These are phyloP conservation scores for Metschnikowia hibisci DNA, from an alignment of 805 yeast species.

Conservation along the genomic window DNA sequence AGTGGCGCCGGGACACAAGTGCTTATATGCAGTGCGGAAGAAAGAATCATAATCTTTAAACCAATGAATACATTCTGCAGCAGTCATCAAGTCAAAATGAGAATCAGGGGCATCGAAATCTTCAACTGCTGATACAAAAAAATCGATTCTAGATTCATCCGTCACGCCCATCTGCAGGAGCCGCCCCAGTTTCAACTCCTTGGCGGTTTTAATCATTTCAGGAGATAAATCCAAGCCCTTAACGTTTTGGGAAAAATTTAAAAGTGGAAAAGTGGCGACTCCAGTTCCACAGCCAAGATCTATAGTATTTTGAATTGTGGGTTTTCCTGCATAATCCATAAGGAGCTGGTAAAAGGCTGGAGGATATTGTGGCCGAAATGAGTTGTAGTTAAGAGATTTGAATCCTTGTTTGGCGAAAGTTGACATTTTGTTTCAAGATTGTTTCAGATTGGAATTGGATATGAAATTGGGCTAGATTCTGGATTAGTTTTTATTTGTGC, in stretches of 20 bases:
- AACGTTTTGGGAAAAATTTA: constrained; percentile 35
- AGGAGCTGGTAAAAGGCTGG: constrained; percentile 32
- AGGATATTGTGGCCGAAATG: constrained; percentile 43
- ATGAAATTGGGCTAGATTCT: no score
- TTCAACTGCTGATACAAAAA: constrained; percentile 33
- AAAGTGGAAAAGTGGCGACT: constrained; percentile 44
- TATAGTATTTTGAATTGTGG: constrained; percentile 24
- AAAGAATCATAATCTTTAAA: constrained; percentile 17
- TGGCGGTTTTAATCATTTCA: constrained; percentile 45
- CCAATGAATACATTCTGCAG: constrained; percentile 22
- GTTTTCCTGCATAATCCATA: constrained; percentile 22
- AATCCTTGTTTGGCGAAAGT: constrained; percentile 16
- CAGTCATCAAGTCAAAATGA: constrained; percentile 18
- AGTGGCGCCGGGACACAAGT: constrained; percentile 17
- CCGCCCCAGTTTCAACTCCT: constrained; percentile 22
- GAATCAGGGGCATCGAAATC: constrained; percentile 21
- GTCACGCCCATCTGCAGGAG: constrained; percentile 23
- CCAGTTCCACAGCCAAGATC: constrained; percentile 56
- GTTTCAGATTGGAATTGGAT: background rate
- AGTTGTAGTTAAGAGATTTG: constrained; percentile 19
- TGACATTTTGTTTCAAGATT: constrained; percentile 7
- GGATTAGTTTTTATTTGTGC: no score
- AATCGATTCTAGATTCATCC: constrained; percentile 26
- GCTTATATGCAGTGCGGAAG: constrained; percentile 11
- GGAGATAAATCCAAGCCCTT: constrained; percentile 46